phyloP scores from a whole-genome alignment of 2,329 filamentous ascomycete genomes.

The Pseudocercospora fuligena region DNA sequence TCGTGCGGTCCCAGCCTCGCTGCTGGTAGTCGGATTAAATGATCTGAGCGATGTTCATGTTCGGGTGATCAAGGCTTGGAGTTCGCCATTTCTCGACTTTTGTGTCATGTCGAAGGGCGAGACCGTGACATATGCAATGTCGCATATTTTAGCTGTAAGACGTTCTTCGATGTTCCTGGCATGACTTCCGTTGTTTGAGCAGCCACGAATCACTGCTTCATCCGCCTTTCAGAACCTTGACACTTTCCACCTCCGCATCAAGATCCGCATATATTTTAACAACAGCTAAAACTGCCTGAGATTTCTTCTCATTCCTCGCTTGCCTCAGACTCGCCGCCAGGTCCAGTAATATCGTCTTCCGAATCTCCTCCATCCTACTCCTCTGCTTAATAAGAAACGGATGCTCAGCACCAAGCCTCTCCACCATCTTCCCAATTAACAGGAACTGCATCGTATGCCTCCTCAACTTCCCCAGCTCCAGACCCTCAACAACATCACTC shows the following conservation, averaged over 20 bases:
- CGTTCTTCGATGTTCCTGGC: too few relatives aligned
- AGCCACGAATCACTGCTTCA: too few relatives aligned
- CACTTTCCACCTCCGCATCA: conserved; percentile 63
- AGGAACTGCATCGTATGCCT: conserved; percentile 63
- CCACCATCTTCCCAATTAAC: conserved; percentile 58
- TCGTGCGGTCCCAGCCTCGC: too few relatives aligned
- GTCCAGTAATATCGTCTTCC: conserved; percentile 68
- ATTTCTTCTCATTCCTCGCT: conserved; percentile 49
- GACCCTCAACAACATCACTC: conserved; percentile 40
- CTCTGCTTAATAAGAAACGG: conserved; percentile 67
- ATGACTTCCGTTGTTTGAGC: too few relatives aligned
- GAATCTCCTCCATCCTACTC: conserved; percentile 60
- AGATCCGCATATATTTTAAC: conserved; percentile 66
- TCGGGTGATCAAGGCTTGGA: too few relatives aligned
- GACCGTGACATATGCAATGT: too few relatives aligned
- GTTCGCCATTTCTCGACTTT: too few relatives aligned
- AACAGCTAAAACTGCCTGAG: conserved; percentile 58
- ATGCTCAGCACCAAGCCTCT: conserved; percentile 60
- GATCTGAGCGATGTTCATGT: too few relatives aligned
- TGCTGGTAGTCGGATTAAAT: too few relatives aligned
- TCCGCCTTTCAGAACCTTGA: conserved; percentile 59
- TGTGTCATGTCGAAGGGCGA: too few relatives aligned
- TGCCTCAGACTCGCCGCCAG: conserved; percentile 67
- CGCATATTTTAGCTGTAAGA: too few relatives aligned
- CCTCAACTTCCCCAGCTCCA: conserved; percentile 53